A percentile compares a stretch with the other conserved stretches of the same genome.
phyloP scores from a whole-genome alignment of 495 filamentous ascomycete species.

The Haplographium delicatum region DNA sequence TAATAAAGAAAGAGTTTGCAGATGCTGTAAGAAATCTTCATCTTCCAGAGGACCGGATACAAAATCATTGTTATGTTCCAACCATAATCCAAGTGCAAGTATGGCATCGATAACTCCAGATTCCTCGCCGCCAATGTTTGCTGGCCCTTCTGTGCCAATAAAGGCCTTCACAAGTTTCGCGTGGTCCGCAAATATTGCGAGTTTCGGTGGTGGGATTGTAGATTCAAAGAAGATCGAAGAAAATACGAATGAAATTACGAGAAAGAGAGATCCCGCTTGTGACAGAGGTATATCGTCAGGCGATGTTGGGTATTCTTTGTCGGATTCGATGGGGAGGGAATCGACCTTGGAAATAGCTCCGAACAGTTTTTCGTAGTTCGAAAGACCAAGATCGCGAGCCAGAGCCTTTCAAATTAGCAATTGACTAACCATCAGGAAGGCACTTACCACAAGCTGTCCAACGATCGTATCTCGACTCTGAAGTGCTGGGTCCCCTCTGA shows the following conservation, averaged over 20 bases:
- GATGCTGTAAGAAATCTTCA: constrained; percentile 46
- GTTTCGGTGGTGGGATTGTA: constrained; percentile 33
- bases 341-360: constrained; percentile 38
- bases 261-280: constrained; percentile 59
- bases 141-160: constrained; percentile 43
- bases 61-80: constrained; percentile 36
- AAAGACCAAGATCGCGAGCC: constrained; percentile 60
- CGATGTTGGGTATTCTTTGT: constrained; percentile 33
- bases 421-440: background rate
- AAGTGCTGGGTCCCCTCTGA: constrained; percentile 55
- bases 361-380: constrained; percentile 33
- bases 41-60: constrained; percentile 27
- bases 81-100: constrained; percentile 45
- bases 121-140: constrained; percentile 28
- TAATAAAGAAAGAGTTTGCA: constrained; percentile 58
- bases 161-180: constrained; percentile 54
- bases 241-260: constrained; percentile 54
- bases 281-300: constrained; percentile 69
- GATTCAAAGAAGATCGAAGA: constrained; percentile 48
- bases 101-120: constrained; percentile 38
- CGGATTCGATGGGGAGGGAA: constrained; percentile 20
- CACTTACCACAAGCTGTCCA: constrained; percentile 68
- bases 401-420: constrained; percentile 47
- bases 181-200: constrained; percentile 63
- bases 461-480: constrained; percentile 63